A percentile compares a stretch with the other conserved stretches of the same genome.
phyloP scores from a whole-genome alignment of 2,329 filamentous ascomycete species.

The Trichoderma oligosporum region DNA sequence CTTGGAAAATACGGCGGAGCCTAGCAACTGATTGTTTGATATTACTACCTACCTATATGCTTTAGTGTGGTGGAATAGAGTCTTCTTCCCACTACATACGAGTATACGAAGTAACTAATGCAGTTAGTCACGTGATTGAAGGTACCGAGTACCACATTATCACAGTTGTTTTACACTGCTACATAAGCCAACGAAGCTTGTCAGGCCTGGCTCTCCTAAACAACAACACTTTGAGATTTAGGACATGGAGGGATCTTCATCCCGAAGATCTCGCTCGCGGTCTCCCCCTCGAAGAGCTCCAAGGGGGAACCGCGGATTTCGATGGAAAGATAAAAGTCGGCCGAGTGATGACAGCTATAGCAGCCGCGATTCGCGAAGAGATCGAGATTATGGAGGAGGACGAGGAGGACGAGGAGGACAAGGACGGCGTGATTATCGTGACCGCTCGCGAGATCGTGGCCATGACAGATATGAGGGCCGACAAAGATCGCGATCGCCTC shows the following conservation, averaged over 20 bases:
- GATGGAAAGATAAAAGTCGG: slow-evolving; percentile 57
- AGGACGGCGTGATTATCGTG: slow-evolving; percentile 44
- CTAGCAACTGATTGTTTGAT: too few relatives aligned
- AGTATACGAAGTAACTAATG: too few relatives aligned
- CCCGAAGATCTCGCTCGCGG: slow-evolving; percentile 26
- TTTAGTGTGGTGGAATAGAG: too few relatives aligned
- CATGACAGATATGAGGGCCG: slow-evolving; percentile 30
- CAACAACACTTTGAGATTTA: not conserved
- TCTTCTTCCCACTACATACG: too few relatives aligned
- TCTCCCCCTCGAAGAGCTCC: slow-evolving; percentile 27
- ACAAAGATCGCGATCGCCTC: slow-evolving; percentile 20
- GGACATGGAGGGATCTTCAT: slow-evolving; percentile 27
- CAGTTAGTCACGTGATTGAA: too few relatives aligned
- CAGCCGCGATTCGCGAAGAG: slow-evolving; percentile 31
- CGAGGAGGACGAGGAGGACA: slow-evolving; percentile 35
- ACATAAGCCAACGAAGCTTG: not conserved
- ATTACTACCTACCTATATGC: too few relatives aligned
- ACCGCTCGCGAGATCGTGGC: slow-evolving; percentile 36
- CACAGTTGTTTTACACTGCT: too few relatives aligned
- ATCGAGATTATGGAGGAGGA: slow-evolving; percentile 29
- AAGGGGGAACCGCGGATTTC: slow-evolving; percentile 44
- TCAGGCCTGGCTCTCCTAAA: not conserved
- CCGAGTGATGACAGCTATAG: slow-evolving; percentile 43
- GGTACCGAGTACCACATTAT: too few relatives aligned
- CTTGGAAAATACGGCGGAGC: not conserved